A percentile compares a stretch with the other conserved stretches of the same genome.
phyloP scores from a whole-genome alignment of 148 eudicot species.

The Fagopyrum tataricum region DNA sequence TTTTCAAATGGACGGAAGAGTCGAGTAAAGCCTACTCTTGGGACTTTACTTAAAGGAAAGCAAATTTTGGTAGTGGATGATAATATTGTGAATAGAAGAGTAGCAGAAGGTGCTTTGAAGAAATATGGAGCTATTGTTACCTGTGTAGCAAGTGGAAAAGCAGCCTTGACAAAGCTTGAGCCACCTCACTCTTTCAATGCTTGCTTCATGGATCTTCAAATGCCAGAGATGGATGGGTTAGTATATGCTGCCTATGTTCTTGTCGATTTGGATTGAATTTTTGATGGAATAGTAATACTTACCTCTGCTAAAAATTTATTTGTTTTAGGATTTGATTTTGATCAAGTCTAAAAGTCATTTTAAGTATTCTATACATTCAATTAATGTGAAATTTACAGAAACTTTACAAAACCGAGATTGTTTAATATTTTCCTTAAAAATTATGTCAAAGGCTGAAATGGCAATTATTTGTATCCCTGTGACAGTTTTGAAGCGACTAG shows the following conservation, averaged over 20 bases:
- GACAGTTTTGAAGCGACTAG: constrained; percentile 64
- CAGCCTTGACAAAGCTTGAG: constrained; percentile 37
- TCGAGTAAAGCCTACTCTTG: constrained; percentile 33
- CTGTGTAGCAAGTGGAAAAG: constrained; percentile 51
- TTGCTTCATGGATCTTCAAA: constrained; percentile 82
- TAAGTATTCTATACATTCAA: no score
- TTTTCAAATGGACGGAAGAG: constrained; percentile 44
- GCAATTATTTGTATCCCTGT: no score
- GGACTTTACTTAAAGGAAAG: constrained; percentile 42
- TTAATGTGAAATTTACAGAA: no score
- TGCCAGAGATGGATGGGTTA: constrained; percentile 90
- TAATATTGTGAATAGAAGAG: constrained; percentile 60
- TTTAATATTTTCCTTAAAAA: no score
- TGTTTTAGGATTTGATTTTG: no score
- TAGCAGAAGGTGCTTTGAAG: constrained; percentile 71
- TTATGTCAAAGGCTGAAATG: no score
- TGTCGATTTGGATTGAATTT: not conserved
- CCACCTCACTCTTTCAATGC: constrained; percentile 62
- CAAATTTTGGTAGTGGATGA: constrained; percentile 72
- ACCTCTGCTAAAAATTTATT: no score
- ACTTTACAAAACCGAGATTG: no score
- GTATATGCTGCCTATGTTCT: not conserved
- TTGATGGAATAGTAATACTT: no score
- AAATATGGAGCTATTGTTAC: constrained; percentile 62
- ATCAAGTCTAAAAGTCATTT: no score